Evolutionary conservation across 352 stramenopile genomes (phyloP), one percentile per base, ranked within the genome.

Genomic region (Elongisporangium undulatum): DNA sequence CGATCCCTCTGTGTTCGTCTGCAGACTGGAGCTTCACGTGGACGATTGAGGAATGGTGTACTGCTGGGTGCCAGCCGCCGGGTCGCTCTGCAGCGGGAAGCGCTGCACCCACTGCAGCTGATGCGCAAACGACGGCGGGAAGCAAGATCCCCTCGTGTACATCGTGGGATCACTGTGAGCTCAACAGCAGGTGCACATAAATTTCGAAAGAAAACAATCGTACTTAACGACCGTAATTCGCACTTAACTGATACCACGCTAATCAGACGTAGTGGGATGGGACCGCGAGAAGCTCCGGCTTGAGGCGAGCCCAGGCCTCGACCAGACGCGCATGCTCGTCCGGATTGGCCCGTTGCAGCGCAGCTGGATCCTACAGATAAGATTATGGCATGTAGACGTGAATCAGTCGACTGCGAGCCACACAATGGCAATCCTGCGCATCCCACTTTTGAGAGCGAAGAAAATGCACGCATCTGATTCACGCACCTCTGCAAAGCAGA

Each of bases 401-500:
- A 45, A 45, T 45, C 34, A 45, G 34, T 45, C 12, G 34, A 17
- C 34, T 45, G 5, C 34, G 13, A 45, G 34, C 34, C 34, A 45
- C 34, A 45, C 34, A 45, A 45, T 45, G 34, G n/a, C 34, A 45
- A 45, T 45, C 34, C 22, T 15, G 17, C 29, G 6, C 53, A 8
- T 23, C 48, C 26, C 48, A 52, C 22, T 16, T 13, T 19, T 9
- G 12, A 34, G 49, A 39, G 26, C n/a, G 16, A 45, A 15, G 17
- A 22, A 51, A 51, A 20, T 20, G 7, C 34, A 45, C 34, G 34
- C 34, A 45, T 45, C 34, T 45, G 7, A 54, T 41, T 64, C 49
- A 79, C 77, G 53, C 62, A 95, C 85, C 78, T 91, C 81, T 16
- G 86, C 86, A 66, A 95, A 94, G 67, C 86, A 94, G 23, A 95